These are phyloP conservation scores for Pythium guiyangense DNA, from an alignment of 352 stramenopile genomes.

Conservation along the genomic window DNA sequence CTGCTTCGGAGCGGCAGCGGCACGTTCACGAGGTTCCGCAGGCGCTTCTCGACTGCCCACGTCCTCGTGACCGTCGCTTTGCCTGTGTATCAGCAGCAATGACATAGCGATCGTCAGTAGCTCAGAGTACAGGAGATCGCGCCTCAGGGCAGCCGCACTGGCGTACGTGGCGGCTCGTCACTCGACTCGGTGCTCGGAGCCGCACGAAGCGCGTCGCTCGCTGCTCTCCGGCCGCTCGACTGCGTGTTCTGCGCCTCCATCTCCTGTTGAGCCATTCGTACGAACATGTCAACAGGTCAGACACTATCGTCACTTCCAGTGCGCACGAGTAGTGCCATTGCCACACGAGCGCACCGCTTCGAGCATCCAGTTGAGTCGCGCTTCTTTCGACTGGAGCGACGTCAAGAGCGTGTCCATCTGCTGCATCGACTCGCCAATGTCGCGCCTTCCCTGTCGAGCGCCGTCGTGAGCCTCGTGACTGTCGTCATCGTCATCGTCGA, in stretches of 20 bases:
- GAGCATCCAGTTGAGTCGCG: conserved; percentile 64
- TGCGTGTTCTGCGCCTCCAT: conserved; percentile 66
- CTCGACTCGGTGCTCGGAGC: neutral
- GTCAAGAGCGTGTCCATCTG: conserved; percentile 40
- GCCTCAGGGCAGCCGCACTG: too few relatives aligned
- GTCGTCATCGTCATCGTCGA: neutral
- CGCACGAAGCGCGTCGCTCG: neutral
- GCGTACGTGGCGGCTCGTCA: conserved; percentile 2
- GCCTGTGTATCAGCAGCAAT: conserved; percentile 1
- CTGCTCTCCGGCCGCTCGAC: neutral
- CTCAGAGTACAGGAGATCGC: too few relatives aligned
- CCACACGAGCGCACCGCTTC: conserved; percentile 33
- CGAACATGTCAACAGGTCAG: neutral
- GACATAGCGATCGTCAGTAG: neutral
- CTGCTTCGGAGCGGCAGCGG: conserved; percentile 29
- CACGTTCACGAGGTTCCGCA: conserved; percentile 39
- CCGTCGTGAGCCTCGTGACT: neutral
- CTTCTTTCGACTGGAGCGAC: conserved; percentile 54
- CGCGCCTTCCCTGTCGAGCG: neutral
- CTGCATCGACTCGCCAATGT: conserved; percentile 17
- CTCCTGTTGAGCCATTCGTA: conserved; percentile 23
- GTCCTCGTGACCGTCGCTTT: conserved; percentile 26
- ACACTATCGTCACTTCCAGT: neutral
- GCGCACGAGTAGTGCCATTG: neutral
- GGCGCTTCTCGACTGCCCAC: conserved; percentile 54